Percentiles rank a stretch among this genome's conserved stretches.
Conservation (phyloP, 2,329 filamentous ascomycete genomes). For the Fusarium penzigii region DNA sequence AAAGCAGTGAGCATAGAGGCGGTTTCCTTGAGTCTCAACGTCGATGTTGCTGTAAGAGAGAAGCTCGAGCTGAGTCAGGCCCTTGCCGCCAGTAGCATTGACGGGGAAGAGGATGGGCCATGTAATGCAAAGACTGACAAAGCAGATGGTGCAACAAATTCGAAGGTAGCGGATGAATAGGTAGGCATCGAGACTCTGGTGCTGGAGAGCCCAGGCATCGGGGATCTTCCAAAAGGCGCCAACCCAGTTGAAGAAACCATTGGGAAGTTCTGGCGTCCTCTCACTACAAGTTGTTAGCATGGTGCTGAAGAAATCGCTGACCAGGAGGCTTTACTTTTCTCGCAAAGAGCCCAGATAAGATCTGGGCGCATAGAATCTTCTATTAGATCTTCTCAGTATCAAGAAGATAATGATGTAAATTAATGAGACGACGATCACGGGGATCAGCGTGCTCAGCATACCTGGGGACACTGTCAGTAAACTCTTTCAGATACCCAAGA, state of each 20-base stretch:
- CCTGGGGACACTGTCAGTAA: slow-evolving; percentile 24
- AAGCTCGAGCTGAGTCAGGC: slow-evolving; percentile 61
- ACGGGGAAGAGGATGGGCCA: slow-evolving; percentile 85
- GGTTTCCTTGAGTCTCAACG: slow-evolving; percentile 58
- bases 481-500: background rate
- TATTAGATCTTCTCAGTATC: slow-evolving; percentile 46
- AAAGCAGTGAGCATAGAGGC: slow-evolving; percentile 78
- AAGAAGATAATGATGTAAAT: slow-evolving; percentile 56
- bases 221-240: slow-evolving; percentile 60
- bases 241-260: slow-evolving; percentile 64
- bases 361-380: slow-evolving; percentile 58
- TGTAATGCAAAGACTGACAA: slow-evolving; percentile 78
- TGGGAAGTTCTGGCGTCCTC: slow-evolving; percentile 56
- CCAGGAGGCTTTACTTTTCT: slow-evolving; percentile 44
- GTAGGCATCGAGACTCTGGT: slow-evolving; percentile 86
- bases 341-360: slow-evolving; percentile 51
- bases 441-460: slow-evolving; percentile 54
- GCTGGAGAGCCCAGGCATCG: slow-evolving; percentile 80
- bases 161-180: slow-evolving; percentile 85
- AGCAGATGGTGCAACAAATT: slow-evolving; percentile 72
- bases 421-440: slow-evolving; percentile 49
- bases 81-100: slow-evolving; percentile 77
- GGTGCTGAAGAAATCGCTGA: background rate
- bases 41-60: slow-evolving; percentile 42
- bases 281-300: slow-evolving; percentile 42